Conservation (phyloP, 768 basidiomycete species). For the Boletellus sp. region DNA sequence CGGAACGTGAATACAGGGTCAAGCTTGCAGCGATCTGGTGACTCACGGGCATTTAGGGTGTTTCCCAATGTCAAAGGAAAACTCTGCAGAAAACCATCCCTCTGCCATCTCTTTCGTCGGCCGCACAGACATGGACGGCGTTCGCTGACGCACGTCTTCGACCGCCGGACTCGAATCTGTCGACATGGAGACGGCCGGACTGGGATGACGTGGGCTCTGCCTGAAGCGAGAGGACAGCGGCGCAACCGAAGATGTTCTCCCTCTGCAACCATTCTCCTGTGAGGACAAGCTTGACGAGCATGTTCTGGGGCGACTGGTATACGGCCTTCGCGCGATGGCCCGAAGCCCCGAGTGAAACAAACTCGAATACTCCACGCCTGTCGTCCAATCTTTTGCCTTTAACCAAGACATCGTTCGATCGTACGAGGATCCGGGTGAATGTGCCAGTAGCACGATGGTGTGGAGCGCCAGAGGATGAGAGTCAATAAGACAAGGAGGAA, state of each 20-base stretch:
- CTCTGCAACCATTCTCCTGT: neutral
- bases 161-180: constrained; percentile 4
- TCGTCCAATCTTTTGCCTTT: constrained; percentile 27
- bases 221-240: constrained; percentile 9
- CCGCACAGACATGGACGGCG: constrained; percentile 15
- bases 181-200: neutral
- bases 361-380: constrained; percentile 32
- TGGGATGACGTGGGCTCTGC: constrained; percentile 1
- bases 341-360: constrained; percentile 35
- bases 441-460: neutral
- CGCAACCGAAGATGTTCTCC: neutral
- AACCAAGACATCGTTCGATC: constrained; percentile 27
- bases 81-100: constrained; percentile 3
- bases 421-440: neutral
- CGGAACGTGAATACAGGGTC: neutral
- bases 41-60: constrained; percentile 15
- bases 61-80: constrained; percentile 1
- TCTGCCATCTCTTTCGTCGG: constrained; percentile 10
- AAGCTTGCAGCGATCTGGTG: neutral
- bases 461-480: neutral
- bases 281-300: constrained; percentile 9
- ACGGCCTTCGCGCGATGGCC: constrained; percentile 23
- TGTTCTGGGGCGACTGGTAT: constrained; percentile 1
- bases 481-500: neutral
- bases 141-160: constrained; percentile 3